A percentile compares a stretch with the other conserved stretches of the same genome.
Conservation (phyloP, 2,329 filamentous ascomycete genomes). For the Coniochaeta sp. region DNA sequence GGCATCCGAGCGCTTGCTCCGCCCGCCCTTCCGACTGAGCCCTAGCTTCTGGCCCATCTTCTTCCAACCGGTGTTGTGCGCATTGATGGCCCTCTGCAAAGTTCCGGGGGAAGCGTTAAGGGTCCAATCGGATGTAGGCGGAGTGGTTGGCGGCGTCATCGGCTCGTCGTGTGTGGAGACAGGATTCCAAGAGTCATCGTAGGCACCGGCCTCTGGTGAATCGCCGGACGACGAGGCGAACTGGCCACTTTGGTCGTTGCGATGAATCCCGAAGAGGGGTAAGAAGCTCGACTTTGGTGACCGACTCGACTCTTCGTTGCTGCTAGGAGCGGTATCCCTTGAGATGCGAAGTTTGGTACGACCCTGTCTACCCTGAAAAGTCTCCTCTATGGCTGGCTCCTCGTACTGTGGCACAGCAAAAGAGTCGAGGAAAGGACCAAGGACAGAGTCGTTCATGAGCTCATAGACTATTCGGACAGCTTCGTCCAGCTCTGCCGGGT, state of each 20-base stretch:
- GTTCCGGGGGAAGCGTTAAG: constrained; percentile 45
- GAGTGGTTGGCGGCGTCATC: constrained; percentile 69
- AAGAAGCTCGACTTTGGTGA: constrained; percentile 37
- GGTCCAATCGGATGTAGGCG: constrained; percentile 53
- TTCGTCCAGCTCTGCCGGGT: constrained; percentile 69
- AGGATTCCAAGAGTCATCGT: constrained; percentile 60
- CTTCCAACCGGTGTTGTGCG: constrained; percentile 55
- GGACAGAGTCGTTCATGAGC: constrained; percentile 93
- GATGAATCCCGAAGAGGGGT: constrained; percentile 32
- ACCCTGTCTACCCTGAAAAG: constrained; percentile 25
- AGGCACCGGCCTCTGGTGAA: constrained; percentile 37
- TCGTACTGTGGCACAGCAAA: constrained; percentile 30
- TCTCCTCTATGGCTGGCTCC: constrained; percentile 18
- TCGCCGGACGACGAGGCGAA: constrained; percentile 40
- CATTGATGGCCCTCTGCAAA: constrained; percentile 45
- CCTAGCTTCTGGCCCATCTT: constrained; percentile 56
- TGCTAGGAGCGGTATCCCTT: constrained; percentile 23
- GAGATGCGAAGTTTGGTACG: constrained; percentile 30
- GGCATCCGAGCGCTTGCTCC: constrained; percentile 34
- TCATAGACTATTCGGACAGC: constrained; percentile 88
- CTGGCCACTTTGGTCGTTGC: constrained; percentile 27
- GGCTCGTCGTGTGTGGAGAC: constrained; percentile 52
- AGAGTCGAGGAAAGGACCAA: constrained; percentile 83
- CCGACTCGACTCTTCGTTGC: constrained; percentile 27
- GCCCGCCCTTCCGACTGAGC: constrained; percentile 42